These are phyloP conservation scores for Aspergillus sojae DNA, from an alignment of 2,329 filamentous ascomycete genomes.

Conservation along the genomic window DNA sequence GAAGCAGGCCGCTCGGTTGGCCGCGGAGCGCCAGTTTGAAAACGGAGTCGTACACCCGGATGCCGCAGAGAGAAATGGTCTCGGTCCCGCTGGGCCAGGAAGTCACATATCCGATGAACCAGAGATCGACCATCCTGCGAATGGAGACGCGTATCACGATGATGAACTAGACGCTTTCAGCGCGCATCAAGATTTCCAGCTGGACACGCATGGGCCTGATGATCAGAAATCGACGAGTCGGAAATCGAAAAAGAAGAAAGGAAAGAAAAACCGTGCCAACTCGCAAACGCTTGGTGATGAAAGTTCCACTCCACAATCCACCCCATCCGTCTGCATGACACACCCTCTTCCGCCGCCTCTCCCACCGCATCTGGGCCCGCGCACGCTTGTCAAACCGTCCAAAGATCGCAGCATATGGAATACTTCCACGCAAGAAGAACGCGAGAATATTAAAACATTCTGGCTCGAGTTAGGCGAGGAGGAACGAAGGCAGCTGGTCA, in stretches of 20 bases:
- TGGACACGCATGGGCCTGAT: slow-evolving; percentile 23
- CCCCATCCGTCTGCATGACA: slow-evolving; percentile 47
- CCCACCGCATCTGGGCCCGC: slow-evolving; percentile 45
- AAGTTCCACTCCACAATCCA: slow-evolving; percentile 43
- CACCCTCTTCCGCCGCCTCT: slow-evolving; percentile 47
- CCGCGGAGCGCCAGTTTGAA: slow-evolving; percentile 53
- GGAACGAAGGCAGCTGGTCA: slow-evolving; percentile 91
- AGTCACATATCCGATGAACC: slow-evolving; percentile 33
- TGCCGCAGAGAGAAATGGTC: slow-evolving; percentile 38
- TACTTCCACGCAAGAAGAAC: slow-evolving; percentile 88
- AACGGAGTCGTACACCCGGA: slow-evolving; percentile 31
- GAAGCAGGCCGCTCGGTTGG: slow-evolving; percentile 76
- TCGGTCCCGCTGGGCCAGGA: slow-evolving; percentile 31
- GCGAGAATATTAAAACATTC: slow-evolving; percentile 96
- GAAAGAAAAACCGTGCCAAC: slow-evolving; percentile 38
- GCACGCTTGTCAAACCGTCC: slow-evolving; percentile 52
- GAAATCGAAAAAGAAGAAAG: slow-evolving; percentile 47
- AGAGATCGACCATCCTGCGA: slow-evolving; percentile 40
- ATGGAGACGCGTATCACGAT: slow-evolving; percentile 59
- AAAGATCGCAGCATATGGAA: slow-evolving; percentile 92
- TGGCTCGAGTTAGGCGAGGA: slow-evolving; percentile 95
- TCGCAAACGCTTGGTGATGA: slow-evolving; percentile 41
- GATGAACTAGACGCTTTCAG: slow-evolving; percentile 53
- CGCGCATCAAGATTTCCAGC: slow-evolving; percentile 27
- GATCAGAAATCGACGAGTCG: slow-evolving; percentile 27